Evolutionary conservation across 441 rosid species (phyloP), one percentile per base, ranked within the genome.

Genomic region (Kokia cookei): DNA sequence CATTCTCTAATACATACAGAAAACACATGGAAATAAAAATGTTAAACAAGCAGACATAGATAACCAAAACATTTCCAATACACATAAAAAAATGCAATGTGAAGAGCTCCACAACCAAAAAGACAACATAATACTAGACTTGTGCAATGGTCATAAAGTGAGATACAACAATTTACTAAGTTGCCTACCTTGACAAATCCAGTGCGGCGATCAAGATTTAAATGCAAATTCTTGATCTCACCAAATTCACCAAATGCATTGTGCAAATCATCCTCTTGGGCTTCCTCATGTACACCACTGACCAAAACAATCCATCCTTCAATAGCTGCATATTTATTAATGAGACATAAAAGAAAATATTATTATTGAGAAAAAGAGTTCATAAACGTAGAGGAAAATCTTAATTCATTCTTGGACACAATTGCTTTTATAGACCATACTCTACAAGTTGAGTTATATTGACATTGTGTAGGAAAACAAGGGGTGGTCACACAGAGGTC

Each of bases 291-390:
- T 55, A 93, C 89, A 59, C 98, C 97, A 71, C 88, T 83, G 14
- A 89, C 96, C 82, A 96, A 84, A 80, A 93, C 76, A 77, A 96
- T 96, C 97, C 97, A 92, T 81, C 98, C 99, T 72, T 96, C 99
- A 80, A 96, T 85, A 43, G 99, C 99, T 96, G 85, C 66, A 61
- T 11, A 47, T 29, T 69, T n/a, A 27, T 47, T 26, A 47, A 67
- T 4, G 40, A 27, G 35, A 47, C 35, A 19, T 14, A 35, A 35
- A 15, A 62, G 24, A 62, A 8, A 35, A 62, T 35, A 26, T 50
- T 67, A 67, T 13, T 48, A 24, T 26, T 13, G 7, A 27, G 42
- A 48, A 48, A n/a, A 43, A 24, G 17, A 13, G 70, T 65, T 24
- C 5, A 65, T 7, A 65, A 13, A 22, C 35, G 3, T 45, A 45